Conservation (phyloP, 2,329 filamentous ascomycete species). For the Aspergillus sp. region DNA sequence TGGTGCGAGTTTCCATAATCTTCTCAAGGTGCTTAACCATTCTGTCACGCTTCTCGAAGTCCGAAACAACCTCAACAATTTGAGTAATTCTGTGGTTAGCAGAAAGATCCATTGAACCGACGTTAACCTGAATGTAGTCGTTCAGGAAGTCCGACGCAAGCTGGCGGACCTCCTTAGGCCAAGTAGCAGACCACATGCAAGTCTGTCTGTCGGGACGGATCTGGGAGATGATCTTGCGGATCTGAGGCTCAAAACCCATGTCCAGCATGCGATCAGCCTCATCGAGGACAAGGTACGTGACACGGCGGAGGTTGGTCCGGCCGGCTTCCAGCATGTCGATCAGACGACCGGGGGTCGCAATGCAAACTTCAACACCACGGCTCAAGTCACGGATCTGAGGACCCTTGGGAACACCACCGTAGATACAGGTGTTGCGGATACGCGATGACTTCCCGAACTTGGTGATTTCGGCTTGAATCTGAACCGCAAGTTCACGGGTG, state of each 20-base stretch:
- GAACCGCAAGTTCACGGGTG: conserved; percentile 94
- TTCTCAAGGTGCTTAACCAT: conserved; percentile 98
- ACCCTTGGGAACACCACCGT: conserved; percentile 97
- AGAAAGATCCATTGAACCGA: conserved; percentile 89
- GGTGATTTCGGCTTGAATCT: conserved; percentile 97
- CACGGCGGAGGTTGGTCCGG: conserved; percentile 95
- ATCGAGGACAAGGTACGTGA: conserved; percentile 96
- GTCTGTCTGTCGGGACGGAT: conserved; percentile 98
- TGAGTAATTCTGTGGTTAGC: conserved; percentile 98
- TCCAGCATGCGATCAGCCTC: conserved; percentile 99
- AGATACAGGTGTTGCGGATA: conserved; percentile 97
- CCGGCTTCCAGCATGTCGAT: conserved; percentile 98
- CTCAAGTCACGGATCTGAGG: conserved; percentile 92
- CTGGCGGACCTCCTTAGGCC: conserved; percentile 96
- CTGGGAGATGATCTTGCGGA: conserved; percentile 96
- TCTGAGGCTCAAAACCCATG: conserved; percentile 99
- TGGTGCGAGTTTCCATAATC: conserved; percentile 92
- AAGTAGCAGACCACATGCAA: conserved; percentile 99
- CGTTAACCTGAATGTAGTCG: conserved; percentile 98
- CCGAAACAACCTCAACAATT: conserved; percentile 90
- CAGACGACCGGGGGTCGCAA: conserved; percentile 92
- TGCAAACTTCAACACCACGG: conserved; percentile 95
- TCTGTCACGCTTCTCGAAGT: conserved; percentile 94
- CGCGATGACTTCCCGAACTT: conserved; percentile 98
- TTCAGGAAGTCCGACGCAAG: conserved; percentile 84